These are phyloP conservation scores for Fusarium papillatum DNA, from an alignment of 2,329 filamentous ascomycete genomes.

Conservation along the genomic window DNA sequence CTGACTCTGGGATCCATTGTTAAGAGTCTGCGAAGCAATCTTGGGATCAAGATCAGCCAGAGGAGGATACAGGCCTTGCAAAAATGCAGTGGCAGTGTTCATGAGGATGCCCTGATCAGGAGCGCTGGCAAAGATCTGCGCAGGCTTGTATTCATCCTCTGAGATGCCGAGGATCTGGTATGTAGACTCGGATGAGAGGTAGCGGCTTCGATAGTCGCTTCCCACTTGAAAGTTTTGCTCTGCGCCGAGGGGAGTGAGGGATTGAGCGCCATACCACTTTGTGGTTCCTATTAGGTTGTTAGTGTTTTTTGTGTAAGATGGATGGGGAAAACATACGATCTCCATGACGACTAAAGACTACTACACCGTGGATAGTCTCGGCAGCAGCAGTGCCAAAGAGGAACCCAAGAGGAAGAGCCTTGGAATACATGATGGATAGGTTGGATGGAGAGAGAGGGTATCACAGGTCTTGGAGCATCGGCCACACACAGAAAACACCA, in stretches of 20 bases:
- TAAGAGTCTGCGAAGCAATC: constrained; percentile 45
- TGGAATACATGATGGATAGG: constrained; percentile 15
- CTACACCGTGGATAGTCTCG: constrained; percentile 50
- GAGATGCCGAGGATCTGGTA: constrained; percentile 50
- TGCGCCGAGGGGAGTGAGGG: constrained; percentile 51
- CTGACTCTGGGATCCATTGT: constrained; percentile 46
- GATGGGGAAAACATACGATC: constrained; percentile 43
- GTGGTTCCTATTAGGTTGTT: constrained; percentile 44
- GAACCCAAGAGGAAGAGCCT: constrained; percentile 6
- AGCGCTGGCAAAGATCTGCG: constrained; percentile 50
- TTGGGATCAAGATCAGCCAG: constrained; percentile 43
- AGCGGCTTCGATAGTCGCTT: constrained; percentile 38
- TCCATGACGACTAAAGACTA: constrained; percentile 51
- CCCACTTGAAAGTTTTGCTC: constrained; percentile 49
- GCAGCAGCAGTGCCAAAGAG: constrained; percentile 30
- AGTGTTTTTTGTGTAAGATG: not conserved
- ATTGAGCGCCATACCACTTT: constrained; percentile 50
- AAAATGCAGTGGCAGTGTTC: constrained; percentile 52
- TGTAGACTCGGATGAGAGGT: constrained; percentile 42
- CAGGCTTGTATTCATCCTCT: constrained; percentile 46
- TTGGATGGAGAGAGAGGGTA: not conserved
- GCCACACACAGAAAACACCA: not conserved
- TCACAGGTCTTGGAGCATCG: not conserved
- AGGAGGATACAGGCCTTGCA: constrained; percentile 52
- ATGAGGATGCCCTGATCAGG: constrained; percentile 50